phyloP scores from a whole-genome alignment of 129 eudicot species.

The Mikania micrantha region DNA sequence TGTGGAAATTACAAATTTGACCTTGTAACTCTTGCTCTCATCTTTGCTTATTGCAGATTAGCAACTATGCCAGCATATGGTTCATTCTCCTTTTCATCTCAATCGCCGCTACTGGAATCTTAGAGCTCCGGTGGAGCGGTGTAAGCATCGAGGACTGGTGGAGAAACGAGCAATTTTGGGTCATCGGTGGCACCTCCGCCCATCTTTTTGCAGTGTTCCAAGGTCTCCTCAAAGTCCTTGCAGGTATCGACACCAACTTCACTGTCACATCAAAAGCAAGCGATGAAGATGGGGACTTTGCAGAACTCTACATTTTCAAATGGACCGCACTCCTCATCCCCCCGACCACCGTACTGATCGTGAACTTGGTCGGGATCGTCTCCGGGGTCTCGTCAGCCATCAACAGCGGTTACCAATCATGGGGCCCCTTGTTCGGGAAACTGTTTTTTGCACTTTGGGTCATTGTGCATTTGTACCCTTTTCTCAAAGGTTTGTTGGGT shows the following conservation, averaged over 20 bases:
- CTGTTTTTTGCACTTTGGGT: conserved; percentile 75
- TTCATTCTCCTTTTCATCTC: conserved; percentile 61
- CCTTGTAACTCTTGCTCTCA: not conserved
- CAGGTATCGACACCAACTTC: conserved; percentile 59
- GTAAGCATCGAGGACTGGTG: conserved; percentile 67
- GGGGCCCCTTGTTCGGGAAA: conserved; percentile 70
- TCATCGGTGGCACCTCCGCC: conserved; percentile 66
- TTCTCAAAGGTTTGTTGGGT: conserved; percentile 61
- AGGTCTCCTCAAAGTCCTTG: conserved; percentile 58
- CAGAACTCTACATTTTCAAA: conserved; percentile 65
- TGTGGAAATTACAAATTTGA: not conserved
- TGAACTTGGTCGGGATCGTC: conserved; percentile 57
- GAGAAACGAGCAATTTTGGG: conserved; percentile 83
- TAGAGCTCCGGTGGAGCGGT: conserved; percentile 65
- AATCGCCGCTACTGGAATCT: conserved; percentile 51
- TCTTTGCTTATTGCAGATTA: conserved; percentile 38
- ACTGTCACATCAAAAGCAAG: conserved; percentile 58
- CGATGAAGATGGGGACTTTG: conserved; percentile 54
- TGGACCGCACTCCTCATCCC: conserved; percentile 73
- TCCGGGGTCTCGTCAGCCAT: conserved; percentile 66
- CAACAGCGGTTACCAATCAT: conserved; percentile 56
- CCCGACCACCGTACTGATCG: conserved; percentile 54
- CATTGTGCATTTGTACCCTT: conserved; percentile 62
- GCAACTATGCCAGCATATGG: conserved; percentile 56
- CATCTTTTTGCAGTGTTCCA: conserved; percentile 70